Evolutionary conservation across 2,329 filamentous ascomycete species (phyloP).

Genomic region (Pezicula carpinea): DNA sequence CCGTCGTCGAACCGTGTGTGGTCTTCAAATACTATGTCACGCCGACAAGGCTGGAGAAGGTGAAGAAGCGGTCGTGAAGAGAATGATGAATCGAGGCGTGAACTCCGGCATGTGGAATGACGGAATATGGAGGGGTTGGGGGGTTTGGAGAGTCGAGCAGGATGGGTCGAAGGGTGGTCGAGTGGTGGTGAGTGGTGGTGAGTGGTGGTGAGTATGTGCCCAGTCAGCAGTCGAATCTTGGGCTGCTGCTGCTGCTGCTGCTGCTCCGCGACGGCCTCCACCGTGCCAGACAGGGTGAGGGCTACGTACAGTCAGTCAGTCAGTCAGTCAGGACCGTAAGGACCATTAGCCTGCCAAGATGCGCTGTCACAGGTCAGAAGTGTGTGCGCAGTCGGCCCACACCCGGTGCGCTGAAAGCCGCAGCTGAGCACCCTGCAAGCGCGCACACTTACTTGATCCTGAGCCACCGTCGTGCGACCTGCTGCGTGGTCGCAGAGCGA

Average conservation of each 20-base stretch:
- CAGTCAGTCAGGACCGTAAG: no score
- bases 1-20: no score
- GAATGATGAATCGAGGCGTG: constrained; percentile 6
- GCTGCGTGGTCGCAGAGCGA: constrained; percentile 2
- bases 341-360: constrained; percentile 10
- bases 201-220: no score
- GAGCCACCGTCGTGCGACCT: constrained; percentile 3
- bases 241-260: no score
- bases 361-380: constrained; percentile 16
- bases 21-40: neutral
- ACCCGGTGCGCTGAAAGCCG: neutral
- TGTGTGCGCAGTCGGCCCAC: constrained; percentile 10
- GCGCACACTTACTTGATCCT: constrained; percentile 1
- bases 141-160: constrained; percentile 5
- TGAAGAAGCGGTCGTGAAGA: constrained; percentile 4
- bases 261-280: no score
- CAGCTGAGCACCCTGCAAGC: neutral
- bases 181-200: no score
- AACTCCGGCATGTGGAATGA: constrained; percentile 16
- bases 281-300: no score
- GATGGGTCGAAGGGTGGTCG: neutral
- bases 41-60: neutral
- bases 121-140: constrained; percentile 17
- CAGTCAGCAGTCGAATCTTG: neutral
- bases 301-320: no score